Percentiles rank a stretch among this genome's conserved stretches.
Evolutionary conservation across 148 eudicot genomes (phyloP).

Genomic region (Chenopodium suecicum): DNA sequence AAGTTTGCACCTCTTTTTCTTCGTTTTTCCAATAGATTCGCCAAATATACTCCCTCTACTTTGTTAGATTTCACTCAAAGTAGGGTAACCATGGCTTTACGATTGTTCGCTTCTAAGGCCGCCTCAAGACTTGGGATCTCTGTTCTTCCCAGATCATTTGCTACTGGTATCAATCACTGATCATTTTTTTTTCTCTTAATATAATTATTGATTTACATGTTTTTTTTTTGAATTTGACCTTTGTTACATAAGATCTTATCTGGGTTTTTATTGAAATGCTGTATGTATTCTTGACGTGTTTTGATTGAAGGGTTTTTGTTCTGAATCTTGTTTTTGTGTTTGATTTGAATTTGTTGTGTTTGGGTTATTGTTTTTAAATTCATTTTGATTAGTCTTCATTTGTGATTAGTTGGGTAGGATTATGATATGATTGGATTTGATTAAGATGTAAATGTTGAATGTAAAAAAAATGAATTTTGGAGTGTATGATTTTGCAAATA

Average conservation of each 20-base stretch:
- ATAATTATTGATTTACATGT: background rate
- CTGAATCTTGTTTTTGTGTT: background rate
- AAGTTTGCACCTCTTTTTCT: background rate
- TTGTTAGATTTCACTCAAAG: too few species aligned
- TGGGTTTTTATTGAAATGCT: constrained; percentile 20
- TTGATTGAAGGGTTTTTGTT: background rate
- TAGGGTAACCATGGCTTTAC: constrained; percentile 44
- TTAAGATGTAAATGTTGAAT: background rate
- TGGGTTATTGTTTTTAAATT: background rate
- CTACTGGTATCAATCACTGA: constrained; percentile 44
- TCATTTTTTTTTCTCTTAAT: background rate
- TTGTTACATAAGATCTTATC: constrained; percentile 15
- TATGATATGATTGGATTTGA: background rate
- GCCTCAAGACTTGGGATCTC: constrained; percentile 65
- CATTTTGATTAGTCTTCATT: background rate
- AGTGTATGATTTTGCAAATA: background rate
- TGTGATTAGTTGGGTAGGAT: background rate
- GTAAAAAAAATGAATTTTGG: background rate
- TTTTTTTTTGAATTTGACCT: background rate
- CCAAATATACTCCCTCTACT: background rate
- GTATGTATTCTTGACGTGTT: background rate
- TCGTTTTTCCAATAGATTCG: background rate
- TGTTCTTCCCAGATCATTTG: constrained; percentile 46
- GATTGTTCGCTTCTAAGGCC: constrained; percentile 59
- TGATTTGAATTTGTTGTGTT: background rate